phyloP scores from a whole-genome alignment of 768 basidiomycete species.

The Gloeophyllum trabeum region DNA sequence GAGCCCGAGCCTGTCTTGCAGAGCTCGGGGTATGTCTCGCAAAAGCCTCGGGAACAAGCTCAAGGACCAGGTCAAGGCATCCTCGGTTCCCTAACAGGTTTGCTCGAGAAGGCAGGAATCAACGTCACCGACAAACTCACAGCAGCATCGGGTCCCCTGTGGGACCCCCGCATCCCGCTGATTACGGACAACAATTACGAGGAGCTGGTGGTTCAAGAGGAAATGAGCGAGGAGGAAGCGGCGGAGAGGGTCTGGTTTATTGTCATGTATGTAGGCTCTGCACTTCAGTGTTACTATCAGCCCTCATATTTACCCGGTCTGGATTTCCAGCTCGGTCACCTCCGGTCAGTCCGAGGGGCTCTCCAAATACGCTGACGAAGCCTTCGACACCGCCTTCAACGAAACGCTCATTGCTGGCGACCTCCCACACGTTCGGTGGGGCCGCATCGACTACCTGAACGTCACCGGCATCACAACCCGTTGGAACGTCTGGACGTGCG shows the following conservation, averaged over 20 bases:
- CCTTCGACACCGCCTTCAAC: constrained; percentile 71
- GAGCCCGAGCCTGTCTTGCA: constrained; percentile 11
- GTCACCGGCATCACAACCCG: constrained; percentile 78
- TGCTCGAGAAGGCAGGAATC: constrained; percentile 52
- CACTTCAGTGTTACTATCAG: too few species aligned
- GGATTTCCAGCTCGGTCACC: constrained; percentile 38
- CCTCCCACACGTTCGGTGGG: constrained; percentile 68
- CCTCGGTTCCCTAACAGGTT: constrained; percentile 9
- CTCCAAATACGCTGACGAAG: constrained; percentile 58
- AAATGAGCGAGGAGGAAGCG: constrained; percentile 44
- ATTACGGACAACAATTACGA: constrained; percentile 78
- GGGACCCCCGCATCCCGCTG: constrained; percentile 67
- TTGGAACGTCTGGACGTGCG: constrained; percentile 80
- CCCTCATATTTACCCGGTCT: too few species aligned
- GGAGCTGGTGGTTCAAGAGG: constrained; percentile 62
- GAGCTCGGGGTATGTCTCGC: constrained; percentile 2
- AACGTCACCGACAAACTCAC: constrained; percentile 53
- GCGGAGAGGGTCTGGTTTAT: constrained; percentile 70
- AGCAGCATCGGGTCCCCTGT: constrained; percentile 22
- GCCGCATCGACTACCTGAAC: constrained; percentile 78
- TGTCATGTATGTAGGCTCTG: constrained; percentile 47
- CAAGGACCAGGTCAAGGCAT: too few species aligned
- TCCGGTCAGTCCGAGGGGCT: constrained; percentile 42
- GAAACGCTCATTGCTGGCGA: constrained; percentile 44
- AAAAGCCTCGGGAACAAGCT: too few species aligned